Conservation (phyloP, 164 flowering plant species). For the Liquidambar formosana region DNA sequence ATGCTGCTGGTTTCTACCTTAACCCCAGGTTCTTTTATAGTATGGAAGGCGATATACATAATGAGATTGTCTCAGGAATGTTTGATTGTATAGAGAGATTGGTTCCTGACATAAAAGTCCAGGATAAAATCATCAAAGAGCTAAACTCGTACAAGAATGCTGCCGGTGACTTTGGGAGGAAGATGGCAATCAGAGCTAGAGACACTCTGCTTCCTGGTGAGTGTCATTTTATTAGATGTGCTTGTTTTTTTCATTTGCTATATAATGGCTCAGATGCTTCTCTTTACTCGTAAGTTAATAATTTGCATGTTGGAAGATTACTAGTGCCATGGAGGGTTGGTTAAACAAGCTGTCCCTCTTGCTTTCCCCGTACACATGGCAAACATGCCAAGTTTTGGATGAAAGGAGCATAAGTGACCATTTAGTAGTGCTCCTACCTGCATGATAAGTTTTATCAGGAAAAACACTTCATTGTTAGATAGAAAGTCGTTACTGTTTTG, state of each 20-base stretch:
- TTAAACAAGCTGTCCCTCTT: not conserved
- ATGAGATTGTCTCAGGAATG: slow-evolving; percentile 60
- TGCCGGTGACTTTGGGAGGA: slow-evolving; percentile 83
- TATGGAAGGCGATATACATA: slow-evolving; percentile 63
- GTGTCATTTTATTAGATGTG: slow-evolving; percentile 16
- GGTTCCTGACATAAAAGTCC: slow-evolving; percentile 67
- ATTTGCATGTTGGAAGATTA: not conserved
- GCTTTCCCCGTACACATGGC: not conserved
- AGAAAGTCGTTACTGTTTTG: too few species aligned
- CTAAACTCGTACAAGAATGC: slow-evolving; percentile 66
- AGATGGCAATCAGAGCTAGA: slow-evolving; percentile 82
- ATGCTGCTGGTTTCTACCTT: slow-evolving; percentile 80
- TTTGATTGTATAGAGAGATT: slow-evolving; percentile 84
- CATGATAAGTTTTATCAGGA: not conserved
- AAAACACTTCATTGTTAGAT: not conserved
- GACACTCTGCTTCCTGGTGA: slow-evolving; percentile 73
- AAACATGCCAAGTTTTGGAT: not conserved
- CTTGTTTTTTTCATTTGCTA: slow-evolving; percentile 2
- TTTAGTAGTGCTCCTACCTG: not conserved
- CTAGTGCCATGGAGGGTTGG: not conserved
- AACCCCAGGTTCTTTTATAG: slow-evolving; percentile 80
- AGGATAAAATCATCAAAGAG: slow-evolving; percentile 83
- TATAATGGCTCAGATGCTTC: not conserved
- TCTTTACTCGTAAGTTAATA: not conserved
- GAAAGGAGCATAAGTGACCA: not conserved